phyloP scores from a whole-genome alignment of 768 basidiomycete species.

The Amanita inopinata region DNA sequence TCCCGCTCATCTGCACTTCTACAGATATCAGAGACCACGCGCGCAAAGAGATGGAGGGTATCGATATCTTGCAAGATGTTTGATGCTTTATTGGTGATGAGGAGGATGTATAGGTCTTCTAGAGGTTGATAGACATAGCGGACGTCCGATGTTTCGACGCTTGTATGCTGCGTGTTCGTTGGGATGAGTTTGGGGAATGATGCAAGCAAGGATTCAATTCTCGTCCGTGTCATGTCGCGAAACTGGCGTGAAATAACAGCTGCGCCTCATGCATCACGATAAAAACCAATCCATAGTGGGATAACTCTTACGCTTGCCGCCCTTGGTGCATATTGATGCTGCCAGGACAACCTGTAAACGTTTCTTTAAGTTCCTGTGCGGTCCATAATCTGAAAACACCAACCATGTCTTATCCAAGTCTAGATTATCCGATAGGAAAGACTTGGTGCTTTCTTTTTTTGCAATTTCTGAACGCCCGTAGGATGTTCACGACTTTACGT shows the following conservation, averaged over 20 bases:
- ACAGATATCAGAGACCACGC: slow-evolving; percentile 89
- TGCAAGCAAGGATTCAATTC: slow-evolving; percentile 92
- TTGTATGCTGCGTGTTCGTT: slow-evolving; percentile 88
- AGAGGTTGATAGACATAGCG: slow-evolving; percentile 96
- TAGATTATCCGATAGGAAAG: too few species aligned
- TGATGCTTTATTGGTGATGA: slow-evolving; percentile 98
- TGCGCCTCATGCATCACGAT: slow-evolving; percentile 20
- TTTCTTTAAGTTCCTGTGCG: neutral
- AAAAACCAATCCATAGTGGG: slow-evolving; percentile 1
- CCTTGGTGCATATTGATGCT: slow-evolving; percentile 91
- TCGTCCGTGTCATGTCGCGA: slow-evolving; percentile 81
- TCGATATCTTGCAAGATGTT: slow-evolving; percentile 98
- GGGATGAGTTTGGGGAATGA: slow-evolving; percentile 98
- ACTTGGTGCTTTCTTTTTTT: neutral
- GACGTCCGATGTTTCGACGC: slow-evolving; percentile 92
- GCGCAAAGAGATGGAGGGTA: slow-evolving; percentile 87
- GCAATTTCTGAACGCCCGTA: too few species aligned
- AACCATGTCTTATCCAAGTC: neutral
- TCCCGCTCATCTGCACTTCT: slow-evolving; percentile 81
- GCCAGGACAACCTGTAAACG: slow-evolving; percentile 73
- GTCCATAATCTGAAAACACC: neutral
- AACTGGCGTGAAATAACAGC: slow-evolving; percentile 96
- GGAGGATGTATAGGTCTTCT: slow-evolving; percentile 92
- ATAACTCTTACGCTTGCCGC: slow-evolving; percentile 73
- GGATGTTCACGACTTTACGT: too few species aligned